phyloP scores from a whole-genome alignment of 2,329 filamentous ascomycete species.

The Trematosphaeria pertusa region DNA sequence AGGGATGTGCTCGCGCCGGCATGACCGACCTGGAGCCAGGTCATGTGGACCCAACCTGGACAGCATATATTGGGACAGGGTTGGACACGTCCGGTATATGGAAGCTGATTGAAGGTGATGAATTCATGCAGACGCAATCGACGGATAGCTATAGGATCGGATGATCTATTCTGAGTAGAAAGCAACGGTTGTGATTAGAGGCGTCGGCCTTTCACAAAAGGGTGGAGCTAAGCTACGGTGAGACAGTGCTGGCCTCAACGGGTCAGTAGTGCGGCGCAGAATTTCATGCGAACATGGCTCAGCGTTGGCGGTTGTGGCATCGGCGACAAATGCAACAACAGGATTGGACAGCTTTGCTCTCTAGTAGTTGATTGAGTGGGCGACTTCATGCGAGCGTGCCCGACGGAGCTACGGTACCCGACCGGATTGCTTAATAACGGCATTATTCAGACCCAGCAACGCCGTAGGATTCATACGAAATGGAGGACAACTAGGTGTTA shows the following conservation, averaged over 20 bases:
- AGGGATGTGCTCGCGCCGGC: conserved; percentile 13
- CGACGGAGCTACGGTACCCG: conserved; percentile 11
- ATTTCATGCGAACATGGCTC: conserved; percentile 14
- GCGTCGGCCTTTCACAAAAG: conserved; percentile 11
- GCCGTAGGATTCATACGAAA: conserved; percentile 14
- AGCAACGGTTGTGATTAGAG: conserved; percentile 14
- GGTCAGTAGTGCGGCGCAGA: conserved; percentile 12
- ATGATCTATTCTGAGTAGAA: no score
- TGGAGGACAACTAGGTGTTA: conserved; percentile 15
- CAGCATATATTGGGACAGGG: conserved; percentile 11
- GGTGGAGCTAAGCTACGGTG: conserved; percentile 12
- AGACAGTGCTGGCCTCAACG: conserved; percentile 13
- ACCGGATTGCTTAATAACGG: conserved; percentile 13
- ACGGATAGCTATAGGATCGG: conserved; percentile 15
- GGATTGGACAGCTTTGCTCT: conserved; percentile 17
- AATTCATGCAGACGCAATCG: conserved; percentile 16
- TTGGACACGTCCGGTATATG: conserved; percentile 14
- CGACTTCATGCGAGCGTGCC: conserved; percentile 10
- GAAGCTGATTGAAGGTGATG: conserved; percentile 12
- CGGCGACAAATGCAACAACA: conserved; percentile 10
- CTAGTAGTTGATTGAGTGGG: conserved; percentile 15
- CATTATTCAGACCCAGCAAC: conserved; percentile 14
- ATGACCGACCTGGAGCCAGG: conserved; percentile 12
- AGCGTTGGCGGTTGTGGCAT: conserved; percentile 13
- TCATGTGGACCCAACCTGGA: conserved; percentile 15